phyloP scores from a whole-genome alignment of 306 rosid genomes.

The Dryas drummondii region DNA sequence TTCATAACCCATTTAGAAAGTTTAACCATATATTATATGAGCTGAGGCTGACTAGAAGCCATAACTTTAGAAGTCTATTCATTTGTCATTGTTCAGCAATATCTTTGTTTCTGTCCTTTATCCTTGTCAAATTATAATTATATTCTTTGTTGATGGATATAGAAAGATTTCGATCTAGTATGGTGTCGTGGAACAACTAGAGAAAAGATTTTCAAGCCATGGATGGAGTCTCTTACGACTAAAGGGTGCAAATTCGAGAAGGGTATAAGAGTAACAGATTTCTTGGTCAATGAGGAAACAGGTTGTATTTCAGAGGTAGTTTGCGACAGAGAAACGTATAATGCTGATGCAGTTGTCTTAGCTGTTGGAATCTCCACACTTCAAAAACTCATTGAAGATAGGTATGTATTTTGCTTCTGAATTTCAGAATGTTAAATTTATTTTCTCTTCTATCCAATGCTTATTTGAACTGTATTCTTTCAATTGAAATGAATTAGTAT shows the following conservation, averaged over 20 bases:
- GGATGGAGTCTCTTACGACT: slow-evolving; percentile 44
- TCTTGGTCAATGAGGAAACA: slow-evolving; percentile 39
- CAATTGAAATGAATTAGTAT: background rate
- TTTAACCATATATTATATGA: background rate
- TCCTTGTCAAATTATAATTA: background rate
- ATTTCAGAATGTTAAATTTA: background rate
- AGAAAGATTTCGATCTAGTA: slow-evolving; percentile 58
- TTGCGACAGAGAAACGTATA: slow-evolving; percentile 30
- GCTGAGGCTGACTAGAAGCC: background rate
- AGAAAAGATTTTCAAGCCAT: slow-evolving; percentile 47
- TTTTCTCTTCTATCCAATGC: background rate
- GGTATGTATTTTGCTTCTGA: slow-evolving; percentile 27
- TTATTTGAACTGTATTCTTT: background rate
- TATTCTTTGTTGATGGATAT: slow-evolving; percentile 11
- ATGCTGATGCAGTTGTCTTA: slow-evolving; percentile 54
- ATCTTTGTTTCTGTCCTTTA: background rate
- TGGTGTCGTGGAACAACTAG: slow-evolving; percentile 48
- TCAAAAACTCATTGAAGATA: slow-evolving; percentile 44
- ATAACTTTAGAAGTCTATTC: slow-evolving; percentile 2
- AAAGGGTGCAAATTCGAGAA: slow-evolving; percentile 50
- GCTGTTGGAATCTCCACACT: slow-evolving; percentile 48
- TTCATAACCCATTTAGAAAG: background rate
- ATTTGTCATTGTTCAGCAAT: background rate
- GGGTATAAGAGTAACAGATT: slow-evolving; percentile 37
- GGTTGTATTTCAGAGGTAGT: slow-evolving; percentile 40